A percentile compares a stretch with the other conserved stretches of the same genome.
phyloP scores from a whole-genome alignment of 2,329 filamentous ascomycete species.

The Podosphaera xanthii region DNA sequence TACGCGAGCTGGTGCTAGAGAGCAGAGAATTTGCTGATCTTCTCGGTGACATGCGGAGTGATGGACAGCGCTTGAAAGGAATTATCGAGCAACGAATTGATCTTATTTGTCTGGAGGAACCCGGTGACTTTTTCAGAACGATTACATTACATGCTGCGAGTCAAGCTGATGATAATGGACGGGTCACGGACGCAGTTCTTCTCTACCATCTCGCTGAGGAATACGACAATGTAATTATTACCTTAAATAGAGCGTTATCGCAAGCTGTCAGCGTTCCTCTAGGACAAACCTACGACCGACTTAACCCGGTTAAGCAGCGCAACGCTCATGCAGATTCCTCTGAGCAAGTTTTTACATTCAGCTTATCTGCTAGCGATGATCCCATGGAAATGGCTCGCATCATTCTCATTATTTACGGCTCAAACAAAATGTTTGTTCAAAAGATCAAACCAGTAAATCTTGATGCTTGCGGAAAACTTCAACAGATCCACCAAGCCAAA shows the following conservation, averaged over 20 bases:
- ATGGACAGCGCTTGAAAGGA: constrained; percentile 67
- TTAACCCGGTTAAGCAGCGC: constrained; percentile 28
- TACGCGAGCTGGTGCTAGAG: constrained; percentile 88
- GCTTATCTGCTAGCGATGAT: constrained; percentile 44
- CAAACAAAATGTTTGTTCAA: constrained; percentile 34
- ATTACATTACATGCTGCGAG: constrained; percentile 83
- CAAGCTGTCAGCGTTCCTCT: constrained; percentile 74
- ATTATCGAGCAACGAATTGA: constrained; percentile 67
- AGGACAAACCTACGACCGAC: constrained; percentile 53
- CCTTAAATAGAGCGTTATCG: constrained; percentile 74
- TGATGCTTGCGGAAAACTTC: constrained; percentile 33
- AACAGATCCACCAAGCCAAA: constrained; percentile 38
- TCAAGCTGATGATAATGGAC: constrained; percentile 81
- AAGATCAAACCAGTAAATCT: constrained; percentile 34
- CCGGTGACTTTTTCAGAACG: constrained; percentile 70
- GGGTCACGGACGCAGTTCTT: constrained; percentile 80
- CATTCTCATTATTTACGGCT: constrained; percentile 38
- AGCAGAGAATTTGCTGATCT: constrained; percentile 87
- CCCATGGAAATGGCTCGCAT: constrained; percentile 37
- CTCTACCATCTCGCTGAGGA: constrained; percentile 88
- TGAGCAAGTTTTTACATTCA: constrained; percentile 20
- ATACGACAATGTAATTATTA: constrained; percentile 79
- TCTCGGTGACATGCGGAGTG: constrained; percentile 70
- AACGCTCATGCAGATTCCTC: constrained; percentile 4
- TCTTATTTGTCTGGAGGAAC: constrained; percentile 57